Percentiles rank a stretch among this genome's conserved stretches.
These are phyloP conservation scores for Chlorella sp. DNA, from an alignment of 139 green algal species.

Conservation along the genomic window DNA sequence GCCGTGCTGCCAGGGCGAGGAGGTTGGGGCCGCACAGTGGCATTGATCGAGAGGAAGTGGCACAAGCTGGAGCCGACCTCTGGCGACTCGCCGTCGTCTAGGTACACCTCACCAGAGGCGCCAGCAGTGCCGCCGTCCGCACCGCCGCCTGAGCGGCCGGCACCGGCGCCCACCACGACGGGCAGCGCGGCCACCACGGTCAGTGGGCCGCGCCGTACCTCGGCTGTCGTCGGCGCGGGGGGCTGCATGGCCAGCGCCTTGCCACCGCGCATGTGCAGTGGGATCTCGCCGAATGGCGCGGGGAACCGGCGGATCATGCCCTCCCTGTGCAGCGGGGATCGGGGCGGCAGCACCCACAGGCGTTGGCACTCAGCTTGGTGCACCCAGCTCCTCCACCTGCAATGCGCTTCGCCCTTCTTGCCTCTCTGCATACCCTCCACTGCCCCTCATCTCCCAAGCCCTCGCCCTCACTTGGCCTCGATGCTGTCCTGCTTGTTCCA, in stretches of 20 bases:
- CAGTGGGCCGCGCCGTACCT: constrained; percentile 10
- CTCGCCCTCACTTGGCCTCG: not conserved
- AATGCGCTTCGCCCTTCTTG: no score
- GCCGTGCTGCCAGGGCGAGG: no score
- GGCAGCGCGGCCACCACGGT: constrained; percentile 21
- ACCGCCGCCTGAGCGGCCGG: not conserved
- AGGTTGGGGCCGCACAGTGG: not conserved
- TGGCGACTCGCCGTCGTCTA: constrained; percentile 18
- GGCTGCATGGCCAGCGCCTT: constrained; percentile 21
- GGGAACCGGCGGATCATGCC: no score
- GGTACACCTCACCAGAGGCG: constrained; percentile 6
- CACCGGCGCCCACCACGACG: not conserved
- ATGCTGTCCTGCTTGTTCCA: constrained; percentile 16
- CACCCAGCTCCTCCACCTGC: no score
- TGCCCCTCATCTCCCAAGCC: no score
- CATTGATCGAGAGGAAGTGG: constrained; percentile 9
- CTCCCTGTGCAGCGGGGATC: no score
- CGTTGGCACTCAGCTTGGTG: no score
- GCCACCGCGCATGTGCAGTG: constrained; percentile 25
- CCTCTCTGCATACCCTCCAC: no score
- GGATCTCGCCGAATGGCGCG: constrained; percentile 15
- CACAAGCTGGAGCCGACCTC: constrained; percentile 17
- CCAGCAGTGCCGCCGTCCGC: not conserved
- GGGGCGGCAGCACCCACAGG: no score
- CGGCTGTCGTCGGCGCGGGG: not conserved